Evolutionary conservation across 2,329 filamentous ascomycete genomes (phyloP).

Genomic region (Plectosphaerella sp.): DNA sequence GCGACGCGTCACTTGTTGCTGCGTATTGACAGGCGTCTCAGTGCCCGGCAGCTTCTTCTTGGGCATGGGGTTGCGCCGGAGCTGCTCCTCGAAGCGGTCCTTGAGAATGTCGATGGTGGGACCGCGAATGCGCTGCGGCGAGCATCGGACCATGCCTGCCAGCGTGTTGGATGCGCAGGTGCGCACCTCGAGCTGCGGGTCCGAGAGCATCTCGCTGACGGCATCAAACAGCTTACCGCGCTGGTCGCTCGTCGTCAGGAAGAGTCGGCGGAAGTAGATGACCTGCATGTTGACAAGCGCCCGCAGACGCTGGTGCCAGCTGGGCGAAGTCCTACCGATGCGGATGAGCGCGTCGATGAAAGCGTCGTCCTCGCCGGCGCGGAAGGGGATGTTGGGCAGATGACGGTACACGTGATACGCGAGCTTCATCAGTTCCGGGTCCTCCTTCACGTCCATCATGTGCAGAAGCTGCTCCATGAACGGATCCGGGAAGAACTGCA

Average conservation of each 20-base stretch:
- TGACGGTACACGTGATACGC: slow-evolving; percentile 98
- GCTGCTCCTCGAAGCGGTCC: slow-evolving; percentile 69
- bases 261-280: slow-evolving; percentile 94
- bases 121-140: slow-evolving; percentile 72
- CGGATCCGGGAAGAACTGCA: slow-evolving; percentile 82
- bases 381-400: slow-evolving; percentile 90
- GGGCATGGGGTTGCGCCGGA: slow-evolving; percentile 83
- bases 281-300: slow-evolving; percentile 98
- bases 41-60: slow-evolving; percentile 62
- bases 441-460: slow-evolving; percentile 99
- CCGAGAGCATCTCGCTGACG: slow-evolving; percentile 92
- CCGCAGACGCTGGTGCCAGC: slow-evolving; percentile 93
- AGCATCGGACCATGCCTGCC: slow-evolving; percentile 97
- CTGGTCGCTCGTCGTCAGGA: slow-evolving; percentile 72
- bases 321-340: slow-evolving; percentile 77
- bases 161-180: slow-evolving; percentile 89
- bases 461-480: slow-evolving; percentile 93
- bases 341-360: slow-evolving; percentile 85
- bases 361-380: slow-evolving; percentile 74
- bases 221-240: slow-evolving; percentile 81
- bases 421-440: slow-evolving; percentile 88
- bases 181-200: slow-evolving; percentile 88
- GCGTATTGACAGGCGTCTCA: slow-evolving; percentile 65
- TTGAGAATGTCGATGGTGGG: slow-evolving; percentile 73
- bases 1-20: slow-evolving; percentile 72